Conservation (phyloP, 495 filamentous ascomycete genomes). For the Jackrogersella minutella region DNA sequence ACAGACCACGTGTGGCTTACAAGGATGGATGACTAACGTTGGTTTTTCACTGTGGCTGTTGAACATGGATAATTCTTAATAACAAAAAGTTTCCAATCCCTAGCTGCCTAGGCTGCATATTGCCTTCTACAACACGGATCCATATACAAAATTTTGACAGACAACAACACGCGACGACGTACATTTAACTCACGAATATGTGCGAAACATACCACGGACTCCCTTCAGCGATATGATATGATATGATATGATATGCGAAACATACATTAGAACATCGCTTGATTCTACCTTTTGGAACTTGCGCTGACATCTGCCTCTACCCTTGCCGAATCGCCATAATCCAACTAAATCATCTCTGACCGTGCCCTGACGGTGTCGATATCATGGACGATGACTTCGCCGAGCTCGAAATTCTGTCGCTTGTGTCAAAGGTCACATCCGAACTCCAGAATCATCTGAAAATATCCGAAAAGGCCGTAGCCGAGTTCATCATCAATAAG, state of each 20-base stretch:
- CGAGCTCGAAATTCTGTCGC: slow-evolving; percentile 87
- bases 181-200: neutral
- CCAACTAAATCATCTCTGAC: neutral
- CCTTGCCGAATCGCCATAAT: neutral
- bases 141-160: neutral
- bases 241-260: slow-evolving; percentile 31
- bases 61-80: too few species aligned
- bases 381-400: slow-evolving; percentile 85
- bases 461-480: slow-evolving; percentile 90
- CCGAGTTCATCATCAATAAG: slow-evolving; percentile 93
- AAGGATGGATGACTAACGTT: too few species aligned
- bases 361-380: slow-evolving; percentile 1
- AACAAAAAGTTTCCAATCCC: too few species aligned
- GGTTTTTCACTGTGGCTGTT: too few species aligned
- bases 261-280: slow-evolving; percentile 11
- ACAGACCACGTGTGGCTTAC: too few species aligned
- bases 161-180: neutral
- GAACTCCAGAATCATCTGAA: slow-evolving; percentile 95
- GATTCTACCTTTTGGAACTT: slow-evolving; percentile 20
- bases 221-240: slow-evolving; percentile 21
- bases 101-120: too few species aligned
- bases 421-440: slow-evolving; percentile 93
- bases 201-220: neutral
- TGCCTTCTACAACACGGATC: too few species aligned
- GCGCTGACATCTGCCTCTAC: slow-evolving; percentile 6